Percentiles rank a stretch among this genome's conserved stretches.
Evolutionary conservation across 78 protist species (phyloP).

Genomic region (Monosiga brevicollis): DNA sequence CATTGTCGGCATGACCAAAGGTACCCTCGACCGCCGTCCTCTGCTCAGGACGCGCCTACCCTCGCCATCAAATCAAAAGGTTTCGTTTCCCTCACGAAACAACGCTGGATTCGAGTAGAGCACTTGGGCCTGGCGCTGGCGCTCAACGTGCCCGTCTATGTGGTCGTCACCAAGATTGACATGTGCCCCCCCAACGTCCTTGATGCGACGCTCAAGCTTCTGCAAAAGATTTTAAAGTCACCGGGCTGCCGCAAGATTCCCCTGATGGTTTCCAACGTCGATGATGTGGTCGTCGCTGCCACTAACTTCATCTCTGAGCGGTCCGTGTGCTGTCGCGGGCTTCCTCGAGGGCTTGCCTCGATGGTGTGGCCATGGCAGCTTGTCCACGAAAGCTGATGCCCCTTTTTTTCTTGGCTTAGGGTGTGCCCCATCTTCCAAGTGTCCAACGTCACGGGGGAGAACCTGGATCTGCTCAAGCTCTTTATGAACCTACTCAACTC

Average conservation of each 20-base stretch:
- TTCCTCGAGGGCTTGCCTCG: background rate
- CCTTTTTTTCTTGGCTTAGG: background rate
- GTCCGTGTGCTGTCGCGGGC: background rate
- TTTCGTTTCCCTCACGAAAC: too few species aligned
- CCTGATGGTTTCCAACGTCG: conserved; percentile 42
- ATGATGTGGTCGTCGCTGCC: conserved; percentile 70
- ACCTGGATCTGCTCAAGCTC: conserved; percentile 40
- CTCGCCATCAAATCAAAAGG: too few species aligned
- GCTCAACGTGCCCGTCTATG: conserved; percentile 63
- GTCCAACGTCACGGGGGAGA: conserved; percentile 76
- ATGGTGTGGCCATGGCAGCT: background rate
- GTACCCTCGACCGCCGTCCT: background rate
- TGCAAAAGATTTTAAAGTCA: conserved; percentile 20
- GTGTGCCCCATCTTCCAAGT: conserved; percentile 77
- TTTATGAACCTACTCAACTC: conserved; percentile 77
- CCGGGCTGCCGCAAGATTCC: conserved; percentile 72
- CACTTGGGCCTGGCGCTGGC: conserved; percentile 86
- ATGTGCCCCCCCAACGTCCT: conserved; percentile 70
- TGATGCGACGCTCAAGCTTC: conserved; percentile 7
- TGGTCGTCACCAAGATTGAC: conserved; percentile 86
- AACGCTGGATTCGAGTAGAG: conserved; percentile 26
- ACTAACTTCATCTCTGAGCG: conserved; percentile 44
- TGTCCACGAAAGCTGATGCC: too few species aligned
- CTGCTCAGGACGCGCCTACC: background rate
- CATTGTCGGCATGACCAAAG: conserved; percentile 64